Percentiles rank a stretch among this genome's conserved stretches.
phyloP scores from a whole-genome alignment of 2,329 filamentous ascomycete genomes.

The Colletotrichum gigasporum region DNA sequence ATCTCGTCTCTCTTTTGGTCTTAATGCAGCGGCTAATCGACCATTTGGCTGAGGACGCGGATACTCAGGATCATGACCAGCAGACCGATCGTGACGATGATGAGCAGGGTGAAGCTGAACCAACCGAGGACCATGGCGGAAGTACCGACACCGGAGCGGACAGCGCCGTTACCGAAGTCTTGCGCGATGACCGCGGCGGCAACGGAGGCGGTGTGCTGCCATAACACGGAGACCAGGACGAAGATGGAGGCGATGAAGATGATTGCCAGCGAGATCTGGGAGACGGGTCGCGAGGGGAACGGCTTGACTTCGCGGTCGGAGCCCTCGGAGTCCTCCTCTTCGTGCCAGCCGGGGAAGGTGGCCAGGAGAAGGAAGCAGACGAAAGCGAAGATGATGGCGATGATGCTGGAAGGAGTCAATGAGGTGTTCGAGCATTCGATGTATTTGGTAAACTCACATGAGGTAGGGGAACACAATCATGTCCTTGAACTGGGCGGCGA shows the following conservation, averaged over 20 bases:
- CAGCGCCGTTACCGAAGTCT: conserved; percentile 89
- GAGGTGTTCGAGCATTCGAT: not conserved
- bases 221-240: conserved; percentile 78
- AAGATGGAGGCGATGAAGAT: conserved; percentile 84
- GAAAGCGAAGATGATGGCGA: conserved; percentile 97
- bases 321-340: conserved; percentile 82
- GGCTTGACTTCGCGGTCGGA: conserved; percentile 92
- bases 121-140: conserved; percentile 97
- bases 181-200: conserved; percentile 93
- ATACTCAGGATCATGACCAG: conserved; percentile 98
- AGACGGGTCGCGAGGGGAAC: conserved; percentile 91
- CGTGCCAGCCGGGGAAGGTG: conserved; percentile 97
- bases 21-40: conserved; percentile 31
- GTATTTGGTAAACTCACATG: conserved; percentile 69
- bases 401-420: conserved; percentile 70
- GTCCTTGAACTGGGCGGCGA: conserved; percentile 96
- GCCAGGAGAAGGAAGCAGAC: conserved; percentile 93
- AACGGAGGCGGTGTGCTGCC: conserved; percentile 96
- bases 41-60: conserved; percentile 74
- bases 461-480: conserved; percentile 98
- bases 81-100: conserved; percentile 94
- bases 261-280: conserved; percentile 90
- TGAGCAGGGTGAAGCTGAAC: conserved; percentile 94
- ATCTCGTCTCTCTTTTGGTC: conserved; percentile 20
- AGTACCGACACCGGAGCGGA: conserved; percentile 88